phyloP scores from a whole-genome alignment of 139 green algal species.

The Chlorella vulgaris region DNA sequence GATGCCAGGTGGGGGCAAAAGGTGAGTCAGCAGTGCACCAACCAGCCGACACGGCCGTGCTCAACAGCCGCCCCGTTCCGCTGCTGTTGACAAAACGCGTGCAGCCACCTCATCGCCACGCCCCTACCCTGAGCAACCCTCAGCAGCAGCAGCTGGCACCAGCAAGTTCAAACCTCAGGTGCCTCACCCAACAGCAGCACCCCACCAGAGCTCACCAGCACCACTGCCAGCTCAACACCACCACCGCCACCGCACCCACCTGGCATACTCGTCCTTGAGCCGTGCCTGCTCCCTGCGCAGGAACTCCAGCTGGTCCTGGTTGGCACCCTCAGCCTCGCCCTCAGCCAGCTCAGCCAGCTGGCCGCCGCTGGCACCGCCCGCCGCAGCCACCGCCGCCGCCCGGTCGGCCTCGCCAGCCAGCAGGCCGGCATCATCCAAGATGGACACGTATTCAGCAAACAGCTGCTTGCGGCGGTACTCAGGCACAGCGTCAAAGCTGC shows the following conservation, averaged over 20 bases:
- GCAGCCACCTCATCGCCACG: no score
- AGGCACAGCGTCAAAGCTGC: conserved; percentile 42
- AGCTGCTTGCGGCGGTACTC: conserved; percentile 35
- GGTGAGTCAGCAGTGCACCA: no score
- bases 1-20: no score
- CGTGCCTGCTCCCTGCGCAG: conserved; percentile 50
- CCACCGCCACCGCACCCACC: neutral
- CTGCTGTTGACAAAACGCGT: no score
- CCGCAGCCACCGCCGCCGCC: neutral
- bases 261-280: conserved; percentile 58
- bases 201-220: neutral
- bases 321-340: neutral
- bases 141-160: no score
- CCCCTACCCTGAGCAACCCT: no score
- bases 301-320: conserved; percentile 27
- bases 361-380: neutral
- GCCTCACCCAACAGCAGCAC: neutral
- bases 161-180: no score
- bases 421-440: conserved; percentile 37
- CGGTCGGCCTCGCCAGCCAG: neutral
- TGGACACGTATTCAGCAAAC: conserved; percentile 29
- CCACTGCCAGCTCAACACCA: neutral
- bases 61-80: no score
- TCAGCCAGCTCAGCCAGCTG: neutral
- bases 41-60: no score